Conservation (phyloP, 2,329 filamentous ascomycete genomes). For the Pseudopyricularia cyperi region DNA sequence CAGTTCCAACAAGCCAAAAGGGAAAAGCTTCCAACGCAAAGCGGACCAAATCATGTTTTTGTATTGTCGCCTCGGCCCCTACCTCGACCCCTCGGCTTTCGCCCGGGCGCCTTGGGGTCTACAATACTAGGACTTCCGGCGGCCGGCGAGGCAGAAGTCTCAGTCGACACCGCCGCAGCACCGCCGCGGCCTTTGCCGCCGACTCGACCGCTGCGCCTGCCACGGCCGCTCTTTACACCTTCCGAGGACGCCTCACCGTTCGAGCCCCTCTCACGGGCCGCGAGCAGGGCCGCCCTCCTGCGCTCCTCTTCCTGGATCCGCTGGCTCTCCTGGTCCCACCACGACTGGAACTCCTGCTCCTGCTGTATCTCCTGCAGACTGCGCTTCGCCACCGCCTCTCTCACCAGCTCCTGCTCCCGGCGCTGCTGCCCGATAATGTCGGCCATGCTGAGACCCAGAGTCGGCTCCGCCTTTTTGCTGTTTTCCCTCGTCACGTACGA, state of each 20-base stretch:
- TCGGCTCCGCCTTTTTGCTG: conserved; percentile 34
- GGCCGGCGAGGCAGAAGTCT: not conserved
- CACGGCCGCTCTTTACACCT: not conserved
- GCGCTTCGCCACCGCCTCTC: conserved; percentile 74
- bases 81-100: not conserved
- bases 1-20: not conserved
- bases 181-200: not conserved
- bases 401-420: conserved; percentile 68
- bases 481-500: conserved; percentile 42
- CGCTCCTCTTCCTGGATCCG: conserved; percentile 54
- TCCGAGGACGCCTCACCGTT: not conserved
- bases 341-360: conserved; percentile 92
- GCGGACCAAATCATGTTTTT: not conserved
- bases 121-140: not conserved
- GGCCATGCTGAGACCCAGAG: conserved; percentile 59
- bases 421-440: conserved; percentile 85
- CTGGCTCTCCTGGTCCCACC: conserved; percentile 82
- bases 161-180: not conserved
- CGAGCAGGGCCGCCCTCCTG: conserved; percentile 16
- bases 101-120: not conserved
- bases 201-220: not conserved
- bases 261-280: not conserved
- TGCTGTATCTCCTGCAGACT: conserved; percentile 90
- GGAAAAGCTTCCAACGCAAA: not conserved
- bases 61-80: not conserved